Base-by-base conservation (phyloP, 1,284 basidiomycete species). In the Ganoderma sinense region DNA sequence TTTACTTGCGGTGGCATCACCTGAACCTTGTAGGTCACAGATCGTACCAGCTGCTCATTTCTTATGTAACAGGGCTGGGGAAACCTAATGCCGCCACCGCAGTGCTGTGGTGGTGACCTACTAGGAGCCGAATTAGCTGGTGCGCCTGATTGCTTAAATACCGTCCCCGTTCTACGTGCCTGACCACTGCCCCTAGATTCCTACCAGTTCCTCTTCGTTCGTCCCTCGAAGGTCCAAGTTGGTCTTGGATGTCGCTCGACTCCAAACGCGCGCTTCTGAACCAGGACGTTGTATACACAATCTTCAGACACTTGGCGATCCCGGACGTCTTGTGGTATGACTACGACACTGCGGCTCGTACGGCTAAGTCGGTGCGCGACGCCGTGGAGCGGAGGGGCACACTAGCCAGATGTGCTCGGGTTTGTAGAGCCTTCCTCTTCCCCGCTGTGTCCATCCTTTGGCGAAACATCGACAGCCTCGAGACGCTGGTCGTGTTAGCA, bases 231-330 rank as follows among this genome's bases (percentile, higher is more conserved):
- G 26, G 23, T 11, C 14, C 48, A 4, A 51, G 4, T 45, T n/a
- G 18, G 18, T 45, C 40, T 45, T 20, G 3, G 23, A 63, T 63
- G 62, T 16, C 62, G 29, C 23, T 26, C 48, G 26, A 26, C 14
- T 13, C 23, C 26, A 51, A 16, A 18, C 45, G 16, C 26, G 61
- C 45, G 20, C 36, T 58, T 10, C 26, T 58, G 4, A 40, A 64
- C 48, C 55, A 68, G 26, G 67, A 69, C 58, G n/a, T 69, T 18
- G 39, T 69, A 13, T 62, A 69, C 16, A 1, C n/a, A 29, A 55
- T 69, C n/a, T 48, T 65, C 40, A 39, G 62, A 29, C 45, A 62
- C 5, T 48, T 69, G 29, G 40, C 63, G 7, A 7, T 55, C 26
- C 58, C 64, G 4, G 48, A 65, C 1, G 23, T 13, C 4, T n/a